Evolutionary conservation across 1,284 basidiomycete species (phyloP).

Genomic region (Leccinum ponderosum): DNA sequence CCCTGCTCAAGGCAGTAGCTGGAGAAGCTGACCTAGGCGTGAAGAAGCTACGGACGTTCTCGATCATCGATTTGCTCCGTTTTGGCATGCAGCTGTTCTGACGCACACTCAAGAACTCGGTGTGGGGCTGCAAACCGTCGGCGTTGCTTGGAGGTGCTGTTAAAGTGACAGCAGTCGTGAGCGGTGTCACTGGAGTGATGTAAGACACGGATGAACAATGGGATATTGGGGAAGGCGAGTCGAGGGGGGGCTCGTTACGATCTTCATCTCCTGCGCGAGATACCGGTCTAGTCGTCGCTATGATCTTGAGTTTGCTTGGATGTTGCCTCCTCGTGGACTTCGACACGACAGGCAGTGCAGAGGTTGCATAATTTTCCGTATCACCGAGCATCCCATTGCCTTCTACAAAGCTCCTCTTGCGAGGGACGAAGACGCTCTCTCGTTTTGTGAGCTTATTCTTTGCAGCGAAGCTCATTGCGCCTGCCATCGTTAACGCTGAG

Average conservation of each 20-base stretch:
- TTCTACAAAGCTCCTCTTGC: conserved; percentile 49
- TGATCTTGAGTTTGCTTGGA: conserved; percentile 47
- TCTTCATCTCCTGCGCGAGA: conserved; percentile 27
- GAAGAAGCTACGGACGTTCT: conserved; percentile 48
- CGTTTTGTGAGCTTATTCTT: conserved; percentile 60
- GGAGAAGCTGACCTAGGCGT: conserved; percentile 37
- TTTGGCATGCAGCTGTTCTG: conserved; percentile 38
- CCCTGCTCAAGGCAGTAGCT: conserved; percentile 29
- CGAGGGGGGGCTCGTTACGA: conserved; percentile 22
- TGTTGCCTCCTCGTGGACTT: conserved; percentile 38
- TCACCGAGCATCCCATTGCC: conserved; percentile 14
- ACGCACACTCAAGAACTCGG: conserved; percentile 29
- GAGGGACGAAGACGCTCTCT: conserved; percentile 64
- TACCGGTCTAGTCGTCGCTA: conserved; percentile 28
- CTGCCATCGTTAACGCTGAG: conserved; percentile 55
- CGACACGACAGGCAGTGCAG: background rate
- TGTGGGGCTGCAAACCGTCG: conserved; percentile 26
- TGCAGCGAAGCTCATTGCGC: conserved; percentile 50
- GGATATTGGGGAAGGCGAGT: conserved; percentile 49
- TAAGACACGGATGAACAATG: conserved; percentile 47
- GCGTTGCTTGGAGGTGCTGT: conserved; percentile 23
- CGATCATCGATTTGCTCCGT: conserved; percentile 49
- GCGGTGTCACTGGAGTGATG: conserved; percentile 39
- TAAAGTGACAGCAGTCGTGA: conserved; percentile 24
- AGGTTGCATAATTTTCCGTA: conserved; percentile 21